Percentiles rank a stretch among this genome's conserved stretches.
Conservation (phyloP, 2,329 filamentous ascomycete species). For the Fusarium sp. region DNA sequence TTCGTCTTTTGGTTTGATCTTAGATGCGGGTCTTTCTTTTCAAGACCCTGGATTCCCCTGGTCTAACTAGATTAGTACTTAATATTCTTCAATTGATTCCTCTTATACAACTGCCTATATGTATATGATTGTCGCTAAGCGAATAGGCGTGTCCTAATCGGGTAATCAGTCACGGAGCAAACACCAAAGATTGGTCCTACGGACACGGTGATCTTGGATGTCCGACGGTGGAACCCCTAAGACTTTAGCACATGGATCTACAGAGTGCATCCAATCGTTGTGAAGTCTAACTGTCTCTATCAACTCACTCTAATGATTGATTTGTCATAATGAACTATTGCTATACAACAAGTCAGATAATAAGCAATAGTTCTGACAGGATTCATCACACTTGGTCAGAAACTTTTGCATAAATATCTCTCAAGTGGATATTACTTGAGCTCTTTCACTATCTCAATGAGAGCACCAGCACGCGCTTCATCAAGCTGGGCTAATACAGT, state of each 20-base stretch:
- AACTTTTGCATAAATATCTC: background rate
- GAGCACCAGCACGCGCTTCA: conserved; percentile 7
- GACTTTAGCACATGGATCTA: background rate
- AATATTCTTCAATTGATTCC: background rate
- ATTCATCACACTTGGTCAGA: background rate
- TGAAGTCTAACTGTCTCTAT: background rate
- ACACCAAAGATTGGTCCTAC: conserved; percentile 4
- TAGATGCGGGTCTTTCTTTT: background rate
- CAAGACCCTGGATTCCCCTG: background rate
- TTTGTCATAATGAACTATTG: background rate
- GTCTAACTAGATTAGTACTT: conserved; percentile 3
- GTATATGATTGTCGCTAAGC: background rate
- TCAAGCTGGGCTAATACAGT: conserved; percentile 13
- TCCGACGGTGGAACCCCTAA: conserved; percentile 24
- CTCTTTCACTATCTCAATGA: conserved; percentile 9
- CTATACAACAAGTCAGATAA: background rate
- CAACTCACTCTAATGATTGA: background rate
- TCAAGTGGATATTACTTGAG: background rate
- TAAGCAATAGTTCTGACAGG: background rate
- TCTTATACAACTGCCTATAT: too few species aligned
- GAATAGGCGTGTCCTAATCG: background rate
- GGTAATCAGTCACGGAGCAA: background rate
- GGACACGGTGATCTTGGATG: conserved; percentile 15
- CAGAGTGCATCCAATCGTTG: conserved; percentile 11
- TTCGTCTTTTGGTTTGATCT: background rate